Conservation (phyloP, 2,329 filamentous ascomycete genomes). For the Penicillium sclerotiorum region DNA sequence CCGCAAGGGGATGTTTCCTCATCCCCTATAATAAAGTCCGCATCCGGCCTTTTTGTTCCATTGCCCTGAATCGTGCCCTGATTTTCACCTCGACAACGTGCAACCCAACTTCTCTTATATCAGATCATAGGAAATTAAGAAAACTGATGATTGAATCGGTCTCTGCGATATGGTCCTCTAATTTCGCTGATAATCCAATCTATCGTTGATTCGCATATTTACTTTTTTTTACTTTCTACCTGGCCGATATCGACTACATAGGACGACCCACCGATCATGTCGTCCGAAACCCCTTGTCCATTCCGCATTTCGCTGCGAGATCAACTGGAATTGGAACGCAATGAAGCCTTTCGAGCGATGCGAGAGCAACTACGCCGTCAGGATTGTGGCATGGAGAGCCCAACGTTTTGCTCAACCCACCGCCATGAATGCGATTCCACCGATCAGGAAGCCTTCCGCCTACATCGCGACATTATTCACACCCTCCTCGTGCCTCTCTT, state of each 20-base stretch:
- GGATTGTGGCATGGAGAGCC: slow-evolving; percentile 38
- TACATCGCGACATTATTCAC: slow-evolving; percentile 62
- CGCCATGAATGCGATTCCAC: slow-evolving; percentile 32
- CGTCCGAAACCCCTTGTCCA: slow-evolving; percentile 27
- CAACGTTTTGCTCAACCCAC: slow-evolving; percentile 43
- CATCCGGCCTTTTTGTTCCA: slow-evolving; percentile 17
- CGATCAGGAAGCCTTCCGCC: slow-evolving; percentile 43
- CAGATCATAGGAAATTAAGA: too few species aligned
- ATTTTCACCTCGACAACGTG: slow-evolving; percentile 14
- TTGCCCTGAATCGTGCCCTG: slow-evolving; percentile 4
- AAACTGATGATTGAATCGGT: slow-evolving; percentile 10
- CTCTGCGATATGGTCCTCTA: slow-evolving; percentile 19
- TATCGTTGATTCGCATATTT: neutral
- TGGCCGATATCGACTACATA: neutral
- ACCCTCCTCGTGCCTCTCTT: slow-evolving; percentile 62
- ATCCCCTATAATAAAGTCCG: slow-evolving; percentile 23
- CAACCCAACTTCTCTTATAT: neutral
- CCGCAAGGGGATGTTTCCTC: slow-evolving; percentile 20
- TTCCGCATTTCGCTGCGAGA: slow-evolving; percentile 39
- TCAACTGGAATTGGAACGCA: slow-evolving; percentile 34
- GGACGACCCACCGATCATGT: slow-evolving; percentile 3
- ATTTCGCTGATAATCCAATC: slow-evolving; percentile 9
- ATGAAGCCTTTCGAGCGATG: slow-evolving; percentile 38
- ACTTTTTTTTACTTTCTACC: neutral
- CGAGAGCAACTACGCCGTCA: slow-evolving; percentile 39